A percentile compares a stretch with the other conserved stretches of the same genome.
phyloP scores from a whole-genome alignment of 2,329 filamentous ascomycete species.

The Aspergillus candidus region DNA sequence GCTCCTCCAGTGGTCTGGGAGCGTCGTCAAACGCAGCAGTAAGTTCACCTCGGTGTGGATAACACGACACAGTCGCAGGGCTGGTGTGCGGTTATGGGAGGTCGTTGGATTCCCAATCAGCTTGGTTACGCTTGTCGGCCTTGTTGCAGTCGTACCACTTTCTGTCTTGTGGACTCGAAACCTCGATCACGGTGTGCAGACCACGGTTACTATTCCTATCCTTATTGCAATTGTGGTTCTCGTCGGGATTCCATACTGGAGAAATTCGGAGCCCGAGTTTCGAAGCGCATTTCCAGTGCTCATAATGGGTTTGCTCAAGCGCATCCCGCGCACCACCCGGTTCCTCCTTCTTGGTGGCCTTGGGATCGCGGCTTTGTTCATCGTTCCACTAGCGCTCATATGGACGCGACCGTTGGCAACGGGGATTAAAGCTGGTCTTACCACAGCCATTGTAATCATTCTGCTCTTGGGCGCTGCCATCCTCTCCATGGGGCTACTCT shows the following conservation, averaged over 20 bases:
- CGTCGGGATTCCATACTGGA: not conserved
- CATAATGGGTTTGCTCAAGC: not conserved
- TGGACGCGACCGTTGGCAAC: not conserved
- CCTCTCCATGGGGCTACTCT: too few relatives aligned
- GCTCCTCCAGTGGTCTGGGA: not conserved
- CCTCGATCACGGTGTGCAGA: not conserved
- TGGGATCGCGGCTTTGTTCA: not conserved
- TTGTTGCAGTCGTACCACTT: not conserved
- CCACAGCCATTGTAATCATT: not conserved
- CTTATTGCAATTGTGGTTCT: not conserved
- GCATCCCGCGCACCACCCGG: not conserved
- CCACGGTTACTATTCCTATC: not conserved
- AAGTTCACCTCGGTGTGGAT: not conserved
- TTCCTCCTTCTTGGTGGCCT: not conserved
- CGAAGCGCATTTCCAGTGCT: not conserved
- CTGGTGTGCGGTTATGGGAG: not conserved
- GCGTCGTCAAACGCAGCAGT: not conserved
- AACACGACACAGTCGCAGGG: not conserved
- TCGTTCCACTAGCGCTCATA: not conserved
- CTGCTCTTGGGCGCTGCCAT: not conserved
- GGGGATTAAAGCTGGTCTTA: not conserved
- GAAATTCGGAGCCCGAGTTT: not conserved
- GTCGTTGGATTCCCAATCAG: not conserved
- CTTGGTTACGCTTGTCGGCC: not conserved
- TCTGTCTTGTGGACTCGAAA: not conserved